Base-by-base conservation (phyloP, 768 basidiomycete genomes). In the Mycena galopus region DNA sequence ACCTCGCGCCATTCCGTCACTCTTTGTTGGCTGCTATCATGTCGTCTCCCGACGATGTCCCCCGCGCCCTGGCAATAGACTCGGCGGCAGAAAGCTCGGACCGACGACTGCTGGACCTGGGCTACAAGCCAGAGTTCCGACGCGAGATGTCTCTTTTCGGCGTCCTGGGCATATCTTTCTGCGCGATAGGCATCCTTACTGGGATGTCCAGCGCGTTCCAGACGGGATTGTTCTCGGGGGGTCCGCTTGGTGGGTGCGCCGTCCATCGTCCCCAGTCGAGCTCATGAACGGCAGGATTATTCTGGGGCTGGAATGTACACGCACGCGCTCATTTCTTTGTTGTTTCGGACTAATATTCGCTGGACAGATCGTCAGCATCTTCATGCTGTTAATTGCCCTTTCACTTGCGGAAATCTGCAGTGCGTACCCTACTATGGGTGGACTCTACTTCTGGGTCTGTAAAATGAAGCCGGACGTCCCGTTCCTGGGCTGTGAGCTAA, bases 261-360 rank as follows among this genome's bases (percentile, higher is more conserved):
- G 21, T 4, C n/a, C n/a, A n/a, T 35, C n/a, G 9, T 35, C 17
- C 17, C 50, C 11, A 16, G 17, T 23, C 44, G 44, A 47, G n/a
- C 44, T 47, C 44, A 47, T 47, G 21, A 5, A 42, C 25, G 8
- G 58, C 50, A 81, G 81, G 82, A 2, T 78, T 90, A 71, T 90
- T 90, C 77, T 90, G 89, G 89, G 89, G 88, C 12, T 90, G 89
- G 89, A 90, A 90, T 74, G 89, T 89, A 69, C 73, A 84, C 78
- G 16, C 27, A 14, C 25, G 27, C 42, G 2, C 42, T 58, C n/a
- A 50, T 33, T 53, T 1, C 27, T 6, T 6, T 11, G 9, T 63
- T 23, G 58, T 37, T 39, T 42, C 21, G 51, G 11, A 27, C 35
- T 60, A 27, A 39, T 17, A 60, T 35, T 44, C 19, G 16, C 37